Evolutionary conservation across 352 stramenopile genomes (phyloP).

Genomic region (Aphanomyces astaci): DNA sequence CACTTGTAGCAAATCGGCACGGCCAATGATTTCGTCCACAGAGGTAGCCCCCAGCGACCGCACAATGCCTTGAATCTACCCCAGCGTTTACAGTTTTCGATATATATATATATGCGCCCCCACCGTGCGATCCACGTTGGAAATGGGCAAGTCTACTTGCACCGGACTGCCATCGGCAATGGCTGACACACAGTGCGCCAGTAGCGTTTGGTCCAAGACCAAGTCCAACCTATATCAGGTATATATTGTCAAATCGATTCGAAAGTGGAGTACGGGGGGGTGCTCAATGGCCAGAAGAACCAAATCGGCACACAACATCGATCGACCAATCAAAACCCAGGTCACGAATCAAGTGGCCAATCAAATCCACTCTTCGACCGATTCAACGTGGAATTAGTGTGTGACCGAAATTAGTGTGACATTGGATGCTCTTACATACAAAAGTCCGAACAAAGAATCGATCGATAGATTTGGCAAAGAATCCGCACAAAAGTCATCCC

Average conservation of each 20-base stretch:
- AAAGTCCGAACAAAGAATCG: too few species aligned
- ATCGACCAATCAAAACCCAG: too few species aligned
- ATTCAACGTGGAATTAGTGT: too few species aligned
- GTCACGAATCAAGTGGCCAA: too few species aligned
- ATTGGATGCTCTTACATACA: too few species aligned
- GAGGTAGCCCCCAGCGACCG: constrained; percentile 83
- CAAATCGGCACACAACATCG: too few species aligned
- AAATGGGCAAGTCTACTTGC: constrained; percentile 57
- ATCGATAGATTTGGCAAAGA: too few species aligned
- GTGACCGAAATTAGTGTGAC: too few species aligned
- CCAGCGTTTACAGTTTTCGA: neutral
- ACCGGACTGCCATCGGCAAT: constrained; percentile 76
- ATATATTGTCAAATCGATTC: neutral
- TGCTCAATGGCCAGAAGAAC: too few species aligned
- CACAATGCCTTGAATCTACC: constrained; percentile 44
- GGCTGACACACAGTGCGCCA: constrained; percentile 74
- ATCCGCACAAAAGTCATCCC: too few species aligned
- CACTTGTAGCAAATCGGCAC: constrained; percentile 90
- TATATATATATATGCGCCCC: constrained; percentile 61
- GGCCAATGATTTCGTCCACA: constrained; percentile 92
- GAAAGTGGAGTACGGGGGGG: too few species aligned
- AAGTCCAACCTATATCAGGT: constrained; percentile 46
- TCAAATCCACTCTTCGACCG: too few species aligned
- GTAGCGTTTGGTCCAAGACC: constrained; percentile 88
- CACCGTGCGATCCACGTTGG: constrained; percentile 91